Conservation (phyloP, 2,329 filamentous ascomycete genomes). For the Paraphaeosphaeria minitans region DNA sequence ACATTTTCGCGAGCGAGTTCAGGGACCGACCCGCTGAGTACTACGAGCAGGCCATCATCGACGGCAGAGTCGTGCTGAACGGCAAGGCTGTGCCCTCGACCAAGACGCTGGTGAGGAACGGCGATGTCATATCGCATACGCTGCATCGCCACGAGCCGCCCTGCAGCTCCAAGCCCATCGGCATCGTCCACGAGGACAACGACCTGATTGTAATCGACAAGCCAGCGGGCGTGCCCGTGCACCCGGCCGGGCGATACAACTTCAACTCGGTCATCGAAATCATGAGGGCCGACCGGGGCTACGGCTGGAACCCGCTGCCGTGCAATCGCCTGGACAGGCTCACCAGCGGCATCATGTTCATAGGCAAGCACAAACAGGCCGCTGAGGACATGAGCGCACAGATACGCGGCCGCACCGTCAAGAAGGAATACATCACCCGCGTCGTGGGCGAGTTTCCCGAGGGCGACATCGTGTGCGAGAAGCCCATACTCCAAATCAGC, state of each 20-base stretch:
- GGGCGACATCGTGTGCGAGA: constrained; percentile 87
- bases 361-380: constrained; percentile 82
- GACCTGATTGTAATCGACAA: constrained; percentile 97
- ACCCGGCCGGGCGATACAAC: constrained; percentile 93
- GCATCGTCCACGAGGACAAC: constrained; percentile 86
- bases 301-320: constrained; percentile 66
- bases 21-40: constrained; percentile 85
- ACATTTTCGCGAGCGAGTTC: constrained; percentile 92
- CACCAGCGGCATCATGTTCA: constrained; percentile 97
- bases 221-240: constrained; percentile 90
- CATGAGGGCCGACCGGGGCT: constrained; percentile 74
- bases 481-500: constrained; percentile 91
- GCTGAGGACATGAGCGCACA: constrained; percentile 78
- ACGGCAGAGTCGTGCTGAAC: constrained; percentile 80
- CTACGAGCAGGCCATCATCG: constrained; percentile 79
- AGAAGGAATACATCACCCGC: constrained; percentile 93
- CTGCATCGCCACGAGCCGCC: constrained; percentile 95
- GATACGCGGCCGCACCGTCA: constrained; percentile 78
- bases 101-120: constrained; percentile 78
- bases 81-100: constrained; percentile 69
- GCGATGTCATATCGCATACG: constrained; percentile 89
- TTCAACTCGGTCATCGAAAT: constrained; percentile 96
- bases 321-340: constrained; percentile 94
- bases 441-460: constrained; percentile 92
- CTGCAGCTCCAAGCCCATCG: constrained; percentile 78